Base-by-base conservation (phyloP, 768 basidiomycete species). In the Suillus ampliporus region DNA sequence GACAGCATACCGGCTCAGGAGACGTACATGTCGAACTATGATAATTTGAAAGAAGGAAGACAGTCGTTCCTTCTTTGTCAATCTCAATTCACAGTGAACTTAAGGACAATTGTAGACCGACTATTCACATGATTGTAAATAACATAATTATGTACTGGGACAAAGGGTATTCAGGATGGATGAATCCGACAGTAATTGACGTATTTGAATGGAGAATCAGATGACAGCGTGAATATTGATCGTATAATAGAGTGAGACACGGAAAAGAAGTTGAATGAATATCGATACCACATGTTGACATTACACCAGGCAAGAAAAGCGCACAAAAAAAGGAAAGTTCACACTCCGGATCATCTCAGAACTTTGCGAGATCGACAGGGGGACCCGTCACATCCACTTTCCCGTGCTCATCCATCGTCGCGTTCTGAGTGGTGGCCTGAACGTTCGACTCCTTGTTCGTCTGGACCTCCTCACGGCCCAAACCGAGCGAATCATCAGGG, bases 401-500 rank as follows among this genome's bases (percentile, higher is more conserved):
- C 23, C 91, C 91, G 71, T 83, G 82, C 61, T 75, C 83, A 69
- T 88, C 76, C 84, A 92, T 87, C 62, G 67, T 71, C 35, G 90
- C 89, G 57, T 83, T 80, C 61, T 76, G 71, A 40, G 73, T 74
- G 31, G 80, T 84, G 23, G 81, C 84, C 63, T 78, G 70, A 34
- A 94, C 83, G 3, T 86, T 88, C 5, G 71, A 74, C 34, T 79
- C 80, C 64, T 68, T 71, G 72, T 88, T 88, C 65, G 76, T 84
- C 64, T 77, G 72, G 66, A 84, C 86, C 78, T 93, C 92, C 64
- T 84, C 85, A 41, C 79, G 76, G 1, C 82, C 85, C 59, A 94
- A 70, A 10, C 89, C 88, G n/a, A 86, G 77, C 26, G 75, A 68
- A 72, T 99, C 97, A 43, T 78, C 76, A 23, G 97, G 93, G 59